Percentiles rank a stretch among this genome's conserved stretches.
These are phyloP conservation scores for Stromatinia cepivora DNA, from an alignment of 2,329 filamentous ascomycete genomes.

Conservation along the genomic window DNA sequence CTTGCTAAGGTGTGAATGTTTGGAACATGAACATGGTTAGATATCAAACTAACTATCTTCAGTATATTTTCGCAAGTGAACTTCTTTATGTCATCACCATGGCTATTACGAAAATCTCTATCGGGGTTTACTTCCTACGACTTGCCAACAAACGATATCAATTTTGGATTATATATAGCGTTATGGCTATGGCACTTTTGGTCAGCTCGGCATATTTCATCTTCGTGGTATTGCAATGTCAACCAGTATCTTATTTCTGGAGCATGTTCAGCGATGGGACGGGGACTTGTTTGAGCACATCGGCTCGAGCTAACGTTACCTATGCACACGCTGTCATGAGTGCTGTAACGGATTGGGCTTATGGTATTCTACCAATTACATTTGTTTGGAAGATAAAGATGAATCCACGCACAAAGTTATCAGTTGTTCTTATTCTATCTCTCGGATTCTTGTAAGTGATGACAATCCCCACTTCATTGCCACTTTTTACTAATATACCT, in stretches of 20 bases:
- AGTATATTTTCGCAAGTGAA: slow-evolving; percentile 37
- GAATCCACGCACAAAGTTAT: slow-evolving; percentile 39
- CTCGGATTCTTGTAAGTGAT: slow-evolving; percentile 45
- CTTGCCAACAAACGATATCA: slow-evolving; percentile 37
- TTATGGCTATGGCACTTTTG: slow-evolving; percentile 30
- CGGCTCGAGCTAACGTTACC: slow-evolving; percentile 32
- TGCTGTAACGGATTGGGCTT: slow-evolving; percentile 37
- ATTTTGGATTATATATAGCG: slow-evolving; percentile 32
- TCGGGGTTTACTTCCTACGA: slow-evolving; percentile 38
- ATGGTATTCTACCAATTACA: slow-evolving; percentile 38
- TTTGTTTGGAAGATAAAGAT: slow-evolving; percentile 39
- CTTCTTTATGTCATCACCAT: slow-evolving; percentile 39
- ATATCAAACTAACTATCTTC: background rate
- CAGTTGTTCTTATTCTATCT: slow-evolving; percentile 40
- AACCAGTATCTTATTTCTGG: slow-evolving; percentile 43
- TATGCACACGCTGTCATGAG: slow-evolving; percentile 38
- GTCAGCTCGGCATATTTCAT: slow-evolving; percentile 39
- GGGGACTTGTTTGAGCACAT: slow-evolving; percentile 41
- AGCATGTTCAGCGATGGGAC: slow-evolving; percentile 35
- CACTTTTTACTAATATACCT: background rate
- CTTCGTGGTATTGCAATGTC: slow-evolving; percentile 39
- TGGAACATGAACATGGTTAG: too few species aligned
- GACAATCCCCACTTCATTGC: background rate
- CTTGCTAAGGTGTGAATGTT: slow-evolving; percentile 33
- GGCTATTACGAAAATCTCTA: slow-evolving; percentile 37